Conservation (phyloP, 768 basidiomycete genomes). For the Pisolithus albus region DNA sequence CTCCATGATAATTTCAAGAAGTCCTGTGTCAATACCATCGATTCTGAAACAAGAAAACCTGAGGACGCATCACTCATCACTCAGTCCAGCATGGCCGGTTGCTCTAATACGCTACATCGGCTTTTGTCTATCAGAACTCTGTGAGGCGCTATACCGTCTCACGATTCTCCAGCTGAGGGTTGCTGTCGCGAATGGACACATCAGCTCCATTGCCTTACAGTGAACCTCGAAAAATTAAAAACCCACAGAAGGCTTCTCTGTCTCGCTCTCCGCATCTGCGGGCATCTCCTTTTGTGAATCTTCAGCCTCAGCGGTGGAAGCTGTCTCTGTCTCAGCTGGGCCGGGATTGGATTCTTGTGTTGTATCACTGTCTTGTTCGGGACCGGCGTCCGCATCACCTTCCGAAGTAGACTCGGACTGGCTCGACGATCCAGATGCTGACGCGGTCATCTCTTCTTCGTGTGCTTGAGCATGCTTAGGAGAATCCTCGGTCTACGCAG, state of each 20-base stretch:
- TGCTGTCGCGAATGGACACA: neutral
- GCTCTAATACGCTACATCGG: neutral
- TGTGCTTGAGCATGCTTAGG: slow-evolving; percentile 25
- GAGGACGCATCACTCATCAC: neutral
- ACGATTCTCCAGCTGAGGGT: slow-evolving; percentile 4
- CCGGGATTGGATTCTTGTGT: neutral
- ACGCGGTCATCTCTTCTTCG: slow-evolving; percentile 17
- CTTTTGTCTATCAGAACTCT: neutral
- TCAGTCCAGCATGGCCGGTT: neutral
- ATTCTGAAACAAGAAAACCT: neutral
- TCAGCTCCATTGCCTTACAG: slow-evolving; percentile 2
- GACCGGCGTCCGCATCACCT: neutral
- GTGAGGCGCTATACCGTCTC: neutral
- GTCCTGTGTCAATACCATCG: neutral
- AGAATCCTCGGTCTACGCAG: slow-evolving; percentile 24
- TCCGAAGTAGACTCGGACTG: neutral
- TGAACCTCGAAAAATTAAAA: neutral
- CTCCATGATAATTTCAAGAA: neutral
- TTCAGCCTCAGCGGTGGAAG: neutral
- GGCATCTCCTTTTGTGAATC: slow-evolving; percentile 1
- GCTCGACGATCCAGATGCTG: slow-evolving; percentile 1
- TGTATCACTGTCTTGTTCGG: neutral
- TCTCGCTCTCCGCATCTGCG: slow-evolving; percentile 5
- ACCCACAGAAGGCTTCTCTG: slow-evolving; percentile 12
- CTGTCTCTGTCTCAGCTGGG: slow-evolving; percentile 2